Percentiles rank a stretch among this genome's conserved stretches.
Conservation (phyloP, 257 asterid genomes). For the Solanum habrochaites region DNA sequence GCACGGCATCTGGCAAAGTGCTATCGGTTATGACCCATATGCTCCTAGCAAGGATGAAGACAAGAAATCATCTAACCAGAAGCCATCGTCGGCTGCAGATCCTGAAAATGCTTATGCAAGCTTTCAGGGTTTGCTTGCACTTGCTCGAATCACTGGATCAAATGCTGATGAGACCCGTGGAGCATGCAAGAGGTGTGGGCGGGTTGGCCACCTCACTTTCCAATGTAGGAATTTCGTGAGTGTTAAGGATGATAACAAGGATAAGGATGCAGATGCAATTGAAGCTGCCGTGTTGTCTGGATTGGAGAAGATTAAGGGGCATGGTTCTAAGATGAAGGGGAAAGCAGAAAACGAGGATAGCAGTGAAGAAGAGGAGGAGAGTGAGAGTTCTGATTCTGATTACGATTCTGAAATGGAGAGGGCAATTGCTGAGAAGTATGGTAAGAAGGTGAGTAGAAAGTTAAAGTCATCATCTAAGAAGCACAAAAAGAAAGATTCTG, state of each 20-base stretch:
- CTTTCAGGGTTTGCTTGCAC: constrained; percentile 83
- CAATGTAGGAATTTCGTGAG: constrained; percentile 95
- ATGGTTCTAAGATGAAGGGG: constrained; percentile 6
- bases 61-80: constrained; percentile 17
- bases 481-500: constrained; percentile 22
- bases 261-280: constrained; percentile 36
- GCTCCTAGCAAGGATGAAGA: constrained; percentile 82
- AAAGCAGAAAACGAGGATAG: constrained; percentile 33
- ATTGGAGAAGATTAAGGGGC: constrained; percentile 52
- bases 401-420: constrained; percentile 79
- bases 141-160: constrained; percentile 82
- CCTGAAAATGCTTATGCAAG: constrained; percentile 78
- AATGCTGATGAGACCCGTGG: constrained; percentile 89
- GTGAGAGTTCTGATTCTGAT: constrained; percentile 70
- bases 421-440: constrained; percentile 39
- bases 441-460: constrained; percentile 25
- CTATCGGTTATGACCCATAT: constrained; percentile 93
- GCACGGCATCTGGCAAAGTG: constrained; percentile 99
- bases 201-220: constrained; percentile 88
- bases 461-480: constrained; percentile 20
- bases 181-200: constrained; percentile 80
- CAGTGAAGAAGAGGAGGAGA: constrained; percentile 57
- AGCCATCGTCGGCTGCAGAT: constrained; percentile 34
- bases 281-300: constrained; percentile 61
- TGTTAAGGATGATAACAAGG: constrained; percentile 48